Base-by-base conservation (phyloP, 208 protist genomes). In the Leishmania arabica region DNA sequence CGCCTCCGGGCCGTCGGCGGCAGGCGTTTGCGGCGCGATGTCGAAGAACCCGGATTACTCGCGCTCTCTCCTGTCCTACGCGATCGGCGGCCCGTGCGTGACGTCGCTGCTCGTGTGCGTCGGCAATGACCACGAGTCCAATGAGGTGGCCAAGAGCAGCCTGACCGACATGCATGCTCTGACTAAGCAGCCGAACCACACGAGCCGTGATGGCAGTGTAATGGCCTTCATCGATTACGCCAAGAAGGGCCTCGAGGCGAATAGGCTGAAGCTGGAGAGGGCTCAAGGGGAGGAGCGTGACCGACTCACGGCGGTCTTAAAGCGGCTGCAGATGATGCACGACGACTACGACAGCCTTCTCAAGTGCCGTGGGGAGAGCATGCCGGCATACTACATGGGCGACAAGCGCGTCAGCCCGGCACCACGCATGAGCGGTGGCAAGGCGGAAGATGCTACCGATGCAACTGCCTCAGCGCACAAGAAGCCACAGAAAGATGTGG, bases 51-150 rank as follows among this genome's bases (percentile, higher is more conserved):
- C 83, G 19, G 71, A 88, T 34, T 88, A 92, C 75, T 90, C 89
- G 31, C 85, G 81, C 83, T 86, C 81, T 49, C 84, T 93, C 66
- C 90, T 91, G 47, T 79, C 85, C 73, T 93, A 91, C 80, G 88
- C 89, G 34, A 56, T 95, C 31, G 84, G 86, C 40, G 91, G 91
- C 49, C 87, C 84, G 45, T 91, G 88, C 76, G 83, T 89, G 58
- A 87, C 82, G n/a, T 56, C 70, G 13, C 51, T 92, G 65, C 70
- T 91, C n/a, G 49, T 93, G 51, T 68, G 81, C 47, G 82, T 90
- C 21, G 78, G 79, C 24, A 81, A 82, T 56, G 86, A 92, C 58
- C 40, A 78, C 42, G 77, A 73, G 17, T 51, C 76, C 9, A 81
- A 49, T 54, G 79, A 68, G n/a, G n/a, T 75, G 47, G 80, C 72